Evolutionary conservation across 805 yeast genomes (phyloP).

Genomic region (Kurtzmaniella cleridarum): DNA sequence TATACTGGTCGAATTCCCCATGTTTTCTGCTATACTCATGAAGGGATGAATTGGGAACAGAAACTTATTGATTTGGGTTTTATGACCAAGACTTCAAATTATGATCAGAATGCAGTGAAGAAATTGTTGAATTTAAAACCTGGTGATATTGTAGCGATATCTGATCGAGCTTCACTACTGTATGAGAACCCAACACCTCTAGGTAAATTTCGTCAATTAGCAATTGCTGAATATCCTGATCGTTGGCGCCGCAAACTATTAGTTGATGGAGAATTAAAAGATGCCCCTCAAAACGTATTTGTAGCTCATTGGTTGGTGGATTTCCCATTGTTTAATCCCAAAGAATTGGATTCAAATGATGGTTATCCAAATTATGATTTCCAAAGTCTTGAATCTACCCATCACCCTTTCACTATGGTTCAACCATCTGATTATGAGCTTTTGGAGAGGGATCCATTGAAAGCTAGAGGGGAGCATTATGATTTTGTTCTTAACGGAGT

Average conservation of each 20-base stretch:
- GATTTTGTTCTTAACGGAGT: conserved; percentile 92
- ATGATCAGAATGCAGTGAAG: conserved; percentile 12
- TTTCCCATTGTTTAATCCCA: conserved; percentile 87
- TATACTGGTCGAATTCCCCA: conserved; percentile 58
- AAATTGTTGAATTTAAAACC: conserved; percentile 36
- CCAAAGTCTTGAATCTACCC: conserved; percentile 59
- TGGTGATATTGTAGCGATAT: conserved; percentile 74
- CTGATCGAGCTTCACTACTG: conserved; percentile 63
- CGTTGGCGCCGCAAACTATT: conserved; percentile 39
- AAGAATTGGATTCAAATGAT: conserved; percentile 29
- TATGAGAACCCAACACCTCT: conserved; percentile 96
- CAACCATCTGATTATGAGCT: conserved; percentile 59
- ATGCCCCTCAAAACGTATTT: conserved; percentile 25
- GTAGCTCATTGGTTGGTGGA: conserved; percentile 84
- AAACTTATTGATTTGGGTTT: conserved; percentile 27
- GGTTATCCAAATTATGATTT: conserved; percentile 59
- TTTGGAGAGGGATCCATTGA: conserved; percentile 50
- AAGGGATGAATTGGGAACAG: conserved; percentile 39
- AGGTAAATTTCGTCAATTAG: conserved; percentile 77
- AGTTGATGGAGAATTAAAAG: conserved; percentile 7
- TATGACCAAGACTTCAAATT: conserved; percentile 10
- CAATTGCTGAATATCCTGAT: conserved; percentile 50
- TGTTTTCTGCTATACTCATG: conserved; percentile 14
- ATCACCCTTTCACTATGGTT: conserved; percentile 97
- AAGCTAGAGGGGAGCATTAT: conserved; percentile 83